Percentiles rank a stretch among this genome's conserved stretches.
These are phyloP conservation scores for Exutisphaerella laricina DNA, from an alignment of 2,329 filamentous ascomycete genomes.

Conservation along the genomic window DNA sequence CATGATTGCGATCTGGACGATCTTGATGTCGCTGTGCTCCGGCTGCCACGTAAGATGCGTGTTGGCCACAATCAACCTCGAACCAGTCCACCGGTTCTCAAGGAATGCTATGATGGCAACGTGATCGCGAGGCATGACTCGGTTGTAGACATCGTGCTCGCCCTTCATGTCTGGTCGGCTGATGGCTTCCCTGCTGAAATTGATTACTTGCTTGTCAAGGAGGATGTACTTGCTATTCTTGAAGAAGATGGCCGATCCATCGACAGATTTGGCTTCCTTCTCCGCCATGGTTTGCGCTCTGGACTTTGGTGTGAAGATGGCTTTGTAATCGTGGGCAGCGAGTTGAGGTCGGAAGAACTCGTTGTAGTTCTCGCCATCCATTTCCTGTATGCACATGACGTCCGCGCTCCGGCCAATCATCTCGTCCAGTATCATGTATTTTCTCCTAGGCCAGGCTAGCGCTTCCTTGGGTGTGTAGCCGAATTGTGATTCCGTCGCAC, in stretches of 20 bases:
- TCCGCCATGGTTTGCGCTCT: constrained; percentile 88
- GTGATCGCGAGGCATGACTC: constrained; percentile 97
- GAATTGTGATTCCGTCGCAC: constrained; percentile 77
- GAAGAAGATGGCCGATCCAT: constrained; percentile 96
- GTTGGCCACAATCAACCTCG: constrained; percentile 86
- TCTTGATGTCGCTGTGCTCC: constrained; percentile 83
- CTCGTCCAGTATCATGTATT: constrained; percentile 76
- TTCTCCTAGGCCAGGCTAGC: constrained; percentile 80
- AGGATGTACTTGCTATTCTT: constrained; percentile 91
- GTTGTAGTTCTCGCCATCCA: constrained; percentile 86
- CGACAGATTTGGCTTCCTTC: constrained; percentile 80
- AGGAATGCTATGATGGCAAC: constrained; percentile 90
- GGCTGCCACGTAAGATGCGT: constrained; percentile 96
- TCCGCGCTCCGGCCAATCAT: constrained; percentile 75
- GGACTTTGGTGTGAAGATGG: constrained; percentile 85
- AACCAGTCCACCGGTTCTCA: constrained; percentile 85
- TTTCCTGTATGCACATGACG: constrained; percentile 88
- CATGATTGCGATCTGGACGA: constrained; percentile 90
- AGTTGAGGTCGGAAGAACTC: constrained; percentile 85
- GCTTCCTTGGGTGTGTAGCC: constrained; percentile 83
- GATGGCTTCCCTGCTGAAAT: constrained; percentile 87
- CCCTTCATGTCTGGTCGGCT: constrained; percentile 96
- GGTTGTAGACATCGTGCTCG: constrained; percentile 95
- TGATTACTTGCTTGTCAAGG: constrained; percentile 88
- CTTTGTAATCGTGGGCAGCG: constrained; percentile 84